A percentile compares a stretch with the other conserved stretches of the same genome.
phyloP scores from a whole-genome alignment of 2,329 filamentous ascomycete genomes.

The Grosmannia clavigera region DNA sequence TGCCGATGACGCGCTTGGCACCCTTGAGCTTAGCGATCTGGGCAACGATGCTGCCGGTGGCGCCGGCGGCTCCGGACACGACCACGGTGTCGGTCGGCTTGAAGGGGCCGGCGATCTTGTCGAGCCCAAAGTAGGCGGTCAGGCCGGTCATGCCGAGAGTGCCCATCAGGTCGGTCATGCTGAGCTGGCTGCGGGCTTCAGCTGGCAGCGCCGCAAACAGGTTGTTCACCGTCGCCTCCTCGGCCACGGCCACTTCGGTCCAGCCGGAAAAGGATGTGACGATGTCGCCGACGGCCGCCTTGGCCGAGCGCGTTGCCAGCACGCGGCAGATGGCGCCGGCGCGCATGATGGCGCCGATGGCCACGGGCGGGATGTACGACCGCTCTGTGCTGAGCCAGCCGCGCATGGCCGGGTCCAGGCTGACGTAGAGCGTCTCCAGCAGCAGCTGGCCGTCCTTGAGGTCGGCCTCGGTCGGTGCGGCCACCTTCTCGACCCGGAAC shows the following conservation, averaged over 20 bases:
- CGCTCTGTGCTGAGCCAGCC: constrained; percentile 40
- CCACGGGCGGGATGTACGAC: constrained; percentile 47
- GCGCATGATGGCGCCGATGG: constrained; percentile 48
- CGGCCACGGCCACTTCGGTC: constrained; percentile 42
- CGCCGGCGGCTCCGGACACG: constrained; percentile 53
- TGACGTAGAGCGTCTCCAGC: constrained; percentile 36
- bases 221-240: constrained; percentile 17
- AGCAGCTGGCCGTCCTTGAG: constrained; percentile 43
- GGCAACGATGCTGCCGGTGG: constrained; percentile 52
- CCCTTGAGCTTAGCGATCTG: constrained; percentile 56
- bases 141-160: constrained; percentile 46
- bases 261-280: constrained; percentile 40
- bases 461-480: constrained; percentile 34
- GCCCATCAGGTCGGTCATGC: constrained; percentile 34
- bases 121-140: constrained; percentile 54
- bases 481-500: constrained; percentile 40
- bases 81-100: constrained; percentile 53
- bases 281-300: constrained; percentile 36
- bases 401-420: constrained; percentile 51
- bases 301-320: constrained; percentile 31
- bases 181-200: constrained; percentile 15
- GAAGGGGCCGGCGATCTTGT: constrained; percentile 36
- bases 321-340: constrained; percentile 40
- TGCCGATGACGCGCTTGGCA: constrained; percentile 34
- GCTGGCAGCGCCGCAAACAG: constrained; percentile 10